These are phyloP conservation scores for Physcomitrium patens DNA, from an alignment of 225 moss, liverwort and hornwort species.

Conservation along the genomic window DNA sequence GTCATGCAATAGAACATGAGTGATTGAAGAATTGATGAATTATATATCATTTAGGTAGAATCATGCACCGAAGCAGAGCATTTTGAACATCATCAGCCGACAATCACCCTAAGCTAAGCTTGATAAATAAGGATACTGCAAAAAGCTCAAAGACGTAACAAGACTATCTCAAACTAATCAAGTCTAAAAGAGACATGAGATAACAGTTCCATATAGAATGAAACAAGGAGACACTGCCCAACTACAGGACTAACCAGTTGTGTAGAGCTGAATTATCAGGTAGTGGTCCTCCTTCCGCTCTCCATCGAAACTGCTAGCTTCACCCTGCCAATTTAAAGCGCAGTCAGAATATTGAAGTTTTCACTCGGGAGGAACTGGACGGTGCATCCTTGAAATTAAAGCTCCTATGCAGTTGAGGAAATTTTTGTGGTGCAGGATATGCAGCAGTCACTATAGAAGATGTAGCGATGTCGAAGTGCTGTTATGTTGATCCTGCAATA, in stretches of 20 bases:
- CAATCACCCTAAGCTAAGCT: not conserved
- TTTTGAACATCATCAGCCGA: conserved; percentile 8
- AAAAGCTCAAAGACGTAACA: conserved; percentile 19
- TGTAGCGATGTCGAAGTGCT: conserved; percentile 86
- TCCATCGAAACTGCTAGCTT: conserved; percentile 27
- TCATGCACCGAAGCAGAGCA: not conserved
- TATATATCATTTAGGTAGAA: not conserved
- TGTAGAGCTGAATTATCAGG: conserved; percentile 44
- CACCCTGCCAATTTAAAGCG: conserved; percentile 34
- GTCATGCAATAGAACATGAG: conserved; percentile 36
- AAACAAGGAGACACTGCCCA: conserved; percentile 5
- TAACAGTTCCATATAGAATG: not conserved
- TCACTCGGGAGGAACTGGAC: conserved; percentile 48
- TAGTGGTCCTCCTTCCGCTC: conserved; percentile 40
- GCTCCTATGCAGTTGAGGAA: conserved; percentile 91
- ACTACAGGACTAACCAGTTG: conserved; percentile 46
- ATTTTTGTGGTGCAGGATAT: conserved; percentile 87
- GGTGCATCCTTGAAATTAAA: conserved; percentile 73
- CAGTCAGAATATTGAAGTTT: conserved; percentile 47
- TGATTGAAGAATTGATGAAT: not conserved
- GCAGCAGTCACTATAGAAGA: conserved; percentile 85
- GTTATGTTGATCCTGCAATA: conserved; percentile 76
- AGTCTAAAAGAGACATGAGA: not conserved
- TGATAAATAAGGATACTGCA: conserved; percentile 9
- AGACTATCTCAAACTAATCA: not conserved